Evolutionary conservation across 169 alveolate genomes (phyloP), one percentile per base, ranked within the genome.

Genomic region (Miamiensis avidus): DNA sequence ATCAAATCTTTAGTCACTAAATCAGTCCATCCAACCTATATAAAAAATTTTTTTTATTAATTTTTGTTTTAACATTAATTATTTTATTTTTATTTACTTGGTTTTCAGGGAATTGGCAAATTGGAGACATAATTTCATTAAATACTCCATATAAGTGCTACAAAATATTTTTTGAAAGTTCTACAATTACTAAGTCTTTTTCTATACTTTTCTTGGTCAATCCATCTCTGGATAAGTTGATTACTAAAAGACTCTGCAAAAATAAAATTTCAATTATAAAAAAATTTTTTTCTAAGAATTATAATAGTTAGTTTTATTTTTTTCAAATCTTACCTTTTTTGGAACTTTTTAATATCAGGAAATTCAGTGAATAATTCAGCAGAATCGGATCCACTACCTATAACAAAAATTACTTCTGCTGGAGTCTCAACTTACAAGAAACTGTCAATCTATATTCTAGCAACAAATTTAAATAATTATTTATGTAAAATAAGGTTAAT

Each of bases 21-120:
- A 78, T 96, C 99, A 0, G 98, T 94, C 97, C 98, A 95, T 4
- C 98, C 98, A 29, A 91, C 90, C n/a, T n/a, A n/a, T n/a, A n/a
- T n/a, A n/a, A n/a, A n/a, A n/a, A n/a, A n/a, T n/a, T n/a, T n/a
- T n/a, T n/a, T n/a, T n/a, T n/a, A n/a, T n/a, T n/a, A n/a, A n/a
- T n/a, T n/a, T n/a, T n/a, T n/a, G n/a, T n/a, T n/a, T n/a, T n/a
- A n/a, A n/a, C n/a, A n/a, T n/a, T n/a, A n/a, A n/a, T n/a, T n/a
- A n/a, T n/a, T n/a, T n/a, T n/a, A n/a, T n/a, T n/a, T n/a, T n/a
- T n/a, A n/a, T n/a, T n/a, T n/a, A n/a, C n/a, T 92, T 95, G 95
- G 86, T 96, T 96, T 28, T 86, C 91, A 30, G 97, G 97, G 88
- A 95, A 94, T 31, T 93, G 82, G 6, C 95, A 72, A 65, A 96